Percentiles rank a stretch among this genome's conserved stretches.
Conservation (phyloP, 352 stramenopile genomes). For the Saprolegnia parasitica region DNA sequence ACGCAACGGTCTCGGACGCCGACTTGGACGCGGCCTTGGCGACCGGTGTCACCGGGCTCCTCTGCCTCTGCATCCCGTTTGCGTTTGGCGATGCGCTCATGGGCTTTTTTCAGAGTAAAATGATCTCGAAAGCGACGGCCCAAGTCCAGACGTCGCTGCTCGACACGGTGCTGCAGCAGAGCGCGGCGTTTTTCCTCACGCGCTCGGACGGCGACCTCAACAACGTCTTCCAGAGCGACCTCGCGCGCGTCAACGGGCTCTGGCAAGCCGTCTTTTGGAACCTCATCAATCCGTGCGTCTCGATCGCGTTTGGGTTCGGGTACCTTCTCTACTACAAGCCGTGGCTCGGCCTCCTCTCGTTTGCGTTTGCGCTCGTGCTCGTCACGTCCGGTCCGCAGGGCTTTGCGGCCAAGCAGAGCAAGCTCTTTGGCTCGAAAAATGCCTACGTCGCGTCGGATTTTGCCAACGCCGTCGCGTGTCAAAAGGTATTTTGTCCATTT, state of each 20-base stretch:
- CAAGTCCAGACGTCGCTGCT: constrained; percentile 67
- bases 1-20: constrained; percentile 34
- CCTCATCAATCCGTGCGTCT: constrained; percentile 73
- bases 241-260: constrained; percentile 76
- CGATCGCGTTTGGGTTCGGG: constrained; percentile 81
- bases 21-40: constrained; percentile 45
- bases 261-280: constrained; percentile 89
- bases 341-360: constrained; percentile 80
- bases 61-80: constrained; percentile 76
- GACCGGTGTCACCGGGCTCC: constrained; percentile 65
- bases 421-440: constrained; percentile 83
- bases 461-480: constrained; percentile 76
- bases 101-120: constrained; percentile 87
- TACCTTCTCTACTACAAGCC: constrained; percentile 81
- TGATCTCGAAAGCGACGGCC: constrained; percentile 85
- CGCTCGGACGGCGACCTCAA: constrained; percentile 84
- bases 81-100: constrained; percentile 82
- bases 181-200: constrained; percentile 76
- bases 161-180: constrained; percentile 73
- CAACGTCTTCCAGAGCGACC: constrained; percentile 84
- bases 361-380: constrained; percentile 77
- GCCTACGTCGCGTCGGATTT: constrained; percentile 85
- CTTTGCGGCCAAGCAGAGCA: constrained; percentile 76
- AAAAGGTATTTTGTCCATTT: constrained; percentile 45
- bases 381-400: constrained; percentile 79